Conservation (phyloP, 1,284 basidiomycete species). For the Earliella scabrosa region DNA sequence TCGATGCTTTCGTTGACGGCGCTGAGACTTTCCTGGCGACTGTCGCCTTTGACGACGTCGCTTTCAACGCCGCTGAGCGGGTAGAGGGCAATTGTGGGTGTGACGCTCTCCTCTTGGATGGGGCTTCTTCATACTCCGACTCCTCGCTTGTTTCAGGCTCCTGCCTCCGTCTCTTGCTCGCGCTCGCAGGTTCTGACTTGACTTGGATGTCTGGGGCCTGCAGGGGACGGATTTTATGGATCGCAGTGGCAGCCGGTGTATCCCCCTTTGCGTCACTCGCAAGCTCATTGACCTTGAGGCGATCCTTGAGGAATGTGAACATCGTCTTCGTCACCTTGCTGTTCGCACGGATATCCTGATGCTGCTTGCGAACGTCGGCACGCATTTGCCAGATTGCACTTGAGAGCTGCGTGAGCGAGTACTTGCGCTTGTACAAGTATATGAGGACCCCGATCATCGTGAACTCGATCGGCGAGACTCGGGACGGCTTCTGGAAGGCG, state of each 20-base stretch:
- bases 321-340: conserved; percentile 44
- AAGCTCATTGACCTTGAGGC: conserved; percentile 24
- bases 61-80: background rate
- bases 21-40: conserved; percentile 6
- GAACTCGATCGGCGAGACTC: conserved; percentile 53
- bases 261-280: conserved; percentile 31
- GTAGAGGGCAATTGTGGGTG: background rate
- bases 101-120: conserved; percentile 11
- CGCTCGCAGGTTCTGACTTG: background rate
- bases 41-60: background rate
- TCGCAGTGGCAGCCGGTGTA: conserved; percentile 21
- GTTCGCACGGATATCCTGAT: conserved; percentile 49
- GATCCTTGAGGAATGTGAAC: conserved; percentile 41
- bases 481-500: conserved; percentile 43
- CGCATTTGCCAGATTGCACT: conserved; percentile 48
- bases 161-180: conserved; percentile 13
- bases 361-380: conserved; percentile 43
- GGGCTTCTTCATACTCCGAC: conserved; percentile 10
- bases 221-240: background rate
- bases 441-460: conserved; percentile 52
- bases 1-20: background rate
- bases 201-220: background rate
- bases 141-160: conserved; percentile 8
- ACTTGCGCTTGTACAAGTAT: conserved; percentile 35
- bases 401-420: conserved; percentile 47